A percentile compares a stretch with the other conserved stretches of the same genome.
Conservation (phyloP, 164 flowering plant genomes). For the Piper betle region DNA sequence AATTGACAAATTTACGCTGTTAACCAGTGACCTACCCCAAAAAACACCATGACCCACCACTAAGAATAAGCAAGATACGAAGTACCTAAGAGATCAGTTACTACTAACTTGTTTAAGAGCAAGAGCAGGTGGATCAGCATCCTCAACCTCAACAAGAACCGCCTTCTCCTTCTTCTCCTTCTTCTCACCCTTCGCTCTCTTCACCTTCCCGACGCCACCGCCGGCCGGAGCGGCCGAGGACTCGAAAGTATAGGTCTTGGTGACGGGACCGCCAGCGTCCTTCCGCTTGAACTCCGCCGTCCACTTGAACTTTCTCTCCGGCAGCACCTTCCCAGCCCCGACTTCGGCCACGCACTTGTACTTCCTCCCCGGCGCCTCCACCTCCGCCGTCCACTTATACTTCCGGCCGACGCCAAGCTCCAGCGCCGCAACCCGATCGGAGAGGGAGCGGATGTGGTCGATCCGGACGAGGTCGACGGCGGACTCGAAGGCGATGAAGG, state of each 20-base stretch:
- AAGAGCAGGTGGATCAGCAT: slow-evolving; percentile 41
- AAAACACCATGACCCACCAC: too few species aligned
- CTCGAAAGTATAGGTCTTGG: slow-evolving; percentile 36
- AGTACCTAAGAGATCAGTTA: background rate
- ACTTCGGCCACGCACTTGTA: slow-evolving; percentile 59
- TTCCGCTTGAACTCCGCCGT: slow-evolving; percentile 47
- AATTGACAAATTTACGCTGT: too few species aligned
- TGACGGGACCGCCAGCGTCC: slow-evolving; percentile 31
- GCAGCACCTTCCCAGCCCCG: slow-evolving; percentile 26
- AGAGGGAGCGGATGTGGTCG: too few species aligned
- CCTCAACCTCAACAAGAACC: slow-evolving; percentile 71
- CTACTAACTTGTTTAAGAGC: slow-evolving; percentile 47
- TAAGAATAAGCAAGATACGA: too few species aligned
- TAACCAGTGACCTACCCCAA: too few species aligned
- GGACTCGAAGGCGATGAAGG: too few species aligned
- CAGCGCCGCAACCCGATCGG: too few species aligned
- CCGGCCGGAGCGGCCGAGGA: slow-evolving; percentile 27
- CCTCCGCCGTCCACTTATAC: slow-evolving; percentile 15
- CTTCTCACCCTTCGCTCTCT: slow-evolving; percentile 19
- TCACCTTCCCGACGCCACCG: slow-evolving; percentile 10
- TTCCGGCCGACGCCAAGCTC: too few species aligned
- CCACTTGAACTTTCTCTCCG: slow-evolving; percentile 53
- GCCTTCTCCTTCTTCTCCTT: slow-evolving; percentile 11
- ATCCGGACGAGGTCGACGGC: too few species aligned
- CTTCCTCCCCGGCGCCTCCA: slow-evolving; percentile 37